Evolutionary conservation across 129 eudicot genomes (phyloP), one percentile per base, ranked within the genome.

Genomic region (Tanacetum coccineum): DNA sequence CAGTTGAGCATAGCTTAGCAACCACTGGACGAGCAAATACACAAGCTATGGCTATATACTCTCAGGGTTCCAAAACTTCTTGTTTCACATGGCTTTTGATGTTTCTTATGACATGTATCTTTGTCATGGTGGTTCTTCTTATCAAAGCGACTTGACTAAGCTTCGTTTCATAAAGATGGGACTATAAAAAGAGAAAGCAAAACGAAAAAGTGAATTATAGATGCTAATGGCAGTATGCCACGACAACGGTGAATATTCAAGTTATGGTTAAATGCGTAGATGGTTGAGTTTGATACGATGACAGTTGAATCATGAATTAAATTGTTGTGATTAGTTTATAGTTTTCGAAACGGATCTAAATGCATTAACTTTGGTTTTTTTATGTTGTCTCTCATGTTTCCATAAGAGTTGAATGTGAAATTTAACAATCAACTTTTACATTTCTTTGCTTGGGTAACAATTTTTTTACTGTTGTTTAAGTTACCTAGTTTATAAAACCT

Each of bases 1-100:
- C 98, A 0, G 86, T 86, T 60, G 98, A 93, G 56, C 87, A 84
- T 53, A 93, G 96, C 78, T 77, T 88, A 81, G 98, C 98, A 63
- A 86, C 86, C 84, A 88, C 98, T 0, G 96, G 91, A 28, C 87
- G 77, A 44, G 92, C 87, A 63, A 88, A 68, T 67, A 63, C 81
- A 22, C 79, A 88, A 40, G 94, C 98, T 15, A 75, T 45, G 70
- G 83, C 81, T 39, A 77, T 93, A 11, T 82, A 70, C 70, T 84
- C 91, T 0, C 70, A 73, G 79, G 81, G 95, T 62, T 74, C 75
- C 73, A 88, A 86, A 71, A 93, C 98, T 15, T 77, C 95, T 6
- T 93, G 96, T 70, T 80, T 86, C 74, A 81, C 85, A 7, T 88
- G 92, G 95, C 79, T 86, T 45, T 64, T 80, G 71, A 80, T 88